Evolutionary conservation across 176 grass and related monocot species (phyloP).

Genomic region (Melocanna baccifera): DNA sequence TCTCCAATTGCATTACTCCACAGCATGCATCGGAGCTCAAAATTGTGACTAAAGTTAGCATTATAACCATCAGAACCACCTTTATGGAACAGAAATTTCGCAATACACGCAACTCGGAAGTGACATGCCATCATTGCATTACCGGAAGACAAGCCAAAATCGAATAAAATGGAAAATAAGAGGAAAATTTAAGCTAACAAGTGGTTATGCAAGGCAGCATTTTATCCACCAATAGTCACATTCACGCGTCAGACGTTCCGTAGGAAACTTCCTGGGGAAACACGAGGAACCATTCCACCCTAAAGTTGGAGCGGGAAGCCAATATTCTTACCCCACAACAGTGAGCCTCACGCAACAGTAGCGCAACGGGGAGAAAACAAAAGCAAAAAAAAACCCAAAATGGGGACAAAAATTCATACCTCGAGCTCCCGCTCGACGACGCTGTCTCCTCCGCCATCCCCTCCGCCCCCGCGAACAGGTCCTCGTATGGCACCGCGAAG

Average conservation of each 20-base stretch:
- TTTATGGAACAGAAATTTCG: slow-evolving; percentile 24
- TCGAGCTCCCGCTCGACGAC: slow-evolving; percentile 47
- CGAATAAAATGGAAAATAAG: not conserved
- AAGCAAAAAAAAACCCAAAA: not conserved
- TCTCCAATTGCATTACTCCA: not conserved
- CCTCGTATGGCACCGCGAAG: slow-evolving; percentile 67
- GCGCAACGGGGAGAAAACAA: not conserved
- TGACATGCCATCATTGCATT: not conserved
- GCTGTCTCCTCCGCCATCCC: slow-evolving; percentile 48
- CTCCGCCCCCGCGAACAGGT: slow-evolving; percentile 46
- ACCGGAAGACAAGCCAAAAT: not conserved
- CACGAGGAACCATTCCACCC: not conserved
- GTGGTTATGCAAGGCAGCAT: not conserved
- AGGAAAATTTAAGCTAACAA: not conserved
- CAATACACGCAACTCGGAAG: slow-evolving; percentile 1
- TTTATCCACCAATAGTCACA: not conserved
- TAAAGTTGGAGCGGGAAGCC: not conserved
- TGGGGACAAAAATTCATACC: slow-evolving; percentile 12
- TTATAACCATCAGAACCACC: not conserved
- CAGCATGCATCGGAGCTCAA: not conserved
- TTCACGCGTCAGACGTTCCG: not conserved
- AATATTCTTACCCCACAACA: not conserved
- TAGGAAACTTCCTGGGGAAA: not conserved
- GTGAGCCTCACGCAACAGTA: not conserved
- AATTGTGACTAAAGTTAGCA: slow-evolving; percentile 11